A percentile compares a stretch with the other conserved stretches of the same genome.
Evolutionary conservation across 2,329 filamentous ascomycete species (phyloP).

Genomic region (Fusarium sp.): DNA sequence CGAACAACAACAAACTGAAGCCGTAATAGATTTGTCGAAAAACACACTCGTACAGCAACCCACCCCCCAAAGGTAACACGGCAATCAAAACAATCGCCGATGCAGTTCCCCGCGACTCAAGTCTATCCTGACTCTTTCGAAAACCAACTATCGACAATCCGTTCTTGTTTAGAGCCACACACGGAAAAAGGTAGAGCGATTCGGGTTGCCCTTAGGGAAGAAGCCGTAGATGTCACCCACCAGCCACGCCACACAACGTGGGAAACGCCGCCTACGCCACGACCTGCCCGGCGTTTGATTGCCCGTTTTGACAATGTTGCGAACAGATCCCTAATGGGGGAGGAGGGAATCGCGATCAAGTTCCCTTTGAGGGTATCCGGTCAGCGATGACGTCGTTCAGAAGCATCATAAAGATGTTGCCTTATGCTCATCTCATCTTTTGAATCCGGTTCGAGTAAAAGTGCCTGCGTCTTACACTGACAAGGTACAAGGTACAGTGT

Average conservation of each 20-base stretch:
- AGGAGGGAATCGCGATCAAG: constrained; percentile 15
- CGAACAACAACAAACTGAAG: neutral
- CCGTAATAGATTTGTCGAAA: neutral
- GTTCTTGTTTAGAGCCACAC: neutral
- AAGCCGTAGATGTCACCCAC: constrained; percentile 15
- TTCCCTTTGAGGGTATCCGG: neutral
- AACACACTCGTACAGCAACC: neutral
- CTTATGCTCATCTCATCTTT: constrained; percentile 7
- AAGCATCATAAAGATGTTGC: neutral
- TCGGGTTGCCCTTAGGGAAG: neutral
- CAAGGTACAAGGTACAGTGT: neutral
- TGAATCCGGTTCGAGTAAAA: neutral
- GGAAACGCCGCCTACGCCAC: constrained; percentile 32
- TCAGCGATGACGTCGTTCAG: constrained; percentile 21
- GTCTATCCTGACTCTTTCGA: neutral
- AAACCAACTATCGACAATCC: neutral
- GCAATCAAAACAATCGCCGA: neutral
- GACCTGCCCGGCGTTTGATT: constrained; percentile 3
- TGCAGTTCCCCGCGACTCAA: neutral
- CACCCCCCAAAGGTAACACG: neutral
- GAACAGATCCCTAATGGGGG: constrained; percentile 7
- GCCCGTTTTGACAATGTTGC: constrained; percentile 19
- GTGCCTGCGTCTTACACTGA: neutral
- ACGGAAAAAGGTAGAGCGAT: neutral
- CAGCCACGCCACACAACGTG: constrained; percentile 7